Conservation (phyloP, 2,329 filamentous ascomycete genomes). For the Trichoderma harzianum region DNA sequence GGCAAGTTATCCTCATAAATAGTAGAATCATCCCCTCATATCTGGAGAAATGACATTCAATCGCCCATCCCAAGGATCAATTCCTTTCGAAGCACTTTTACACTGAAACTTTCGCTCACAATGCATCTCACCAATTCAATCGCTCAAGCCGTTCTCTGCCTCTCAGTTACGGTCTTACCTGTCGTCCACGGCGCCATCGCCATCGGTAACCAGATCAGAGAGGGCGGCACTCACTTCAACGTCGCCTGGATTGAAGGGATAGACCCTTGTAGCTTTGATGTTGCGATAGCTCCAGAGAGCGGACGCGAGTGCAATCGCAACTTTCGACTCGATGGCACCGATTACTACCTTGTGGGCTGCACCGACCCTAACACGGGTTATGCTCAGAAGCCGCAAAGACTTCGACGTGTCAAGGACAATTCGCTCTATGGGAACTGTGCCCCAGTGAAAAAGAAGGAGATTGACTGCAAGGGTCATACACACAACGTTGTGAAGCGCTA, state of each 20-base stretch:
- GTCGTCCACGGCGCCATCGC: not conserved
- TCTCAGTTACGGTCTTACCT: not conserved
- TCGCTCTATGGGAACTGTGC: not conserved
- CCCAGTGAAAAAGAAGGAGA: not conserved
- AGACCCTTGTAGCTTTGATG: not conserved
- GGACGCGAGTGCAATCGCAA: not conserved
- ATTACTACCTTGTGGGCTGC: not conserved
- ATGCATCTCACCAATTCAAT: not conserved
- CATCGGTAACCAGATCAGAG: not conserved
- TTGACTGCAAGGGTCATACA: not conserved
- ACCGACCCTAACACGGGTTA: not conserved
- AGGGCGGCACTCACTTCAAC: not conserved
- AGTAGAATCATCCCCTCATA: not conserved
- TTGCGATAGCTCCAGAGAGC: not conserved
- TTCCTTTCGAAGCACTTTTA: not conserved
- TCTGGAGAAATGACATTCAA: not conserved
- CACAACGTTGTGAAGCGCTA: conserved; percentile 1
- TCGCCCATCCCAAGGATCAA: too few relatives aligned
- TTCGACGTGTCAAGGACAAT: not conserved
- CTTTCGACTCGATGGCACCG: not conserved
- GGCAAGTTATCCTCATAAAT: not conserved
- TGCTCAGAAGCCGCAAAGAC: not conserved
- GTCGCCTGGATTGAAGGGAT: conserved; percentile 1
- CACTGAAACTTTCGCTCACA: not conserved
- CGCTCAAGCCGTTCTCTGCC: not conserved